Evolutionary conservation across 306 rosid genomes (phyloP).

Genomic region (Luffa aegyptiaca): DNA sequence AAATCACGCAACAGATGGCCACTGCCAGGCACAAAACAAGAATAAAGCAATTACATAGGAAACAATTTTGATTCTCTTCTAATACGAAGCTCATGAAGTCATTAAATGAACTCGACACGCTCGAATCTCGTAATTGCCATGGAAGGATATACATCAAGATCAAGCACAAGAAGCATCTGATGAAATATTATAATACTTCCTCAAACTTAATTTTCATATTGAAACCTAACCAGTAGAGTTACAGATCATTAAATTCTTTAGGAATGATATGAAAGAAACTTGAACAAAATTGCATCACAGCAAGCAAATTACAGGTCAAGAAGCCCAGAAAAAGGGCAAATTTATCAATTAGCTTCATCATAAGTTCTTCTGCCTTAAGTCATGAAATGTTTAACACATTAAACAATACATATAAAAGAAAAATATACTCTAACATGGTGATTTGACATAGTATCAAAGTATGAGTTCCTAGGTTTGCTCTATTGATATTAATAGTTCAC

Average conservation of each 20-base stretch:
- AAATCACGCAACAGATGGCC: slow-evolving; percentile 36
- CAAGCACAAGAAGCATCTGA: background rate
- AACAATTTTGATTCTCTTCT: background rate
- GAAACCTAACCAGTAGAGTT: background rate
- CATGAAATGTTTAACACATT: background rate
- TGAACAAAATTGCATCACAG: background rate
- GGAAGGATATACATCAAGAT: background rate
- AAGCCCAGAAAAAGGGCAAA: background rate
- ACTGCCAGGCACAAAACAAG: slow-evolving; percentile 23
- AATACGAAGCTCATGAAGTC: background rate
- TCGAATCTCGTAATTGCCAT: background rate
- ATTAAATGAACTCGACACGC: background rate
- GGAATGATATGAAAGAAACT: background rate
- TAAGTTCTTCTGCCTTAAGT: background rate
- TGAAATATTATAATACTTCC: background rate
- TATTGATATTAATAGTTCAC: background rate
- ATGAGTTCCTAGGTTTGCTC: background rate
- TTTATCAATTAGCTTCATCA: background rate
- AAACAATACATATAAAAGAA: background rate
- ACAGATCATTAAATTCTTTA: background rate
- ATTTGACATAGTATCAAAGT: background rate
- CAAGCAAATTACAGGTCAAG: background rate
- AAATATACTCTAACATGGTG: background rate
- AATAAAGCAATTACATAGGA: background rate
- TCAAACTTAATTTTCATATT: background rate